These are phyloP conservation scores for Penicillium salamii DNA, from an alignment of 495 filamentous ascomycete genomes.

Conservation along the genomic window DNA sequence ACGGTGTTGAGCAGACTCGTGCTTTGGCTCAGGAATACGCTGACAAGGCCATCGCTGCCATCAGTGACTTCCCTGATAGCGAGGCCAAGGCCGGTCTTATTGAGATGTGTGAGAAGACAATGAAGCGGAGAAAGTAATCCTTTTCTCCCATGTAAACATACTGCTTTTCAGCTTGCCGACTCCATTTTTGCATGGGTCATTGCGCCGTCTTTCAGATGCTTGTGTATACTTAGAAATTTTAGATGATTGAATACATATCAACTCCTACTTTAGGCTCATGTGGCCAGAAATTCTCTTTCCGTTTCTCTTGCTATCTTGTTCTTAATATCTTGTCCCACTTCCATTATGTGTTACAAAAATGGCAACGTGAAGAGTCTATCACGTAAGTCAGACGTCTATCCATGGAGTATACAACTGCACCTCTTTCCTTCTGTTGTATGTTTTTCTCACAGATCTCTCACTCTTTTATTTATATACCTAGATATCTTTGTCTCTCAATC, in stretches of 20 bases:
- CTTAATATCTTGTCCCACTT: no score
- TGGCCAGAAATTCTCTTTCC: no score
- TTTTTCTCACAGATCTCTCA: no score
- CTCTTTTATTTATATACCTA: no score
- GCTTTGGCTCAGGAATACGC: slow-evolving; percentile 86
- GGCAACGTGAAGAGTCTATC: no score
- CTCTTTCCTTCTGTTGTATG: no score
- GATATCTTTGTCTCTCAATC: no score
- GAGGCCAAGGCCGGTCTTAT: slow-evolving; percentile 88
- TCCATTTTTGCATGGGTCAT: slow-evolving; percentile 4
- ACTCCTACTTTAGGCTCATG: no score
- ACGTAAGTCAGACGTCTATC: no score
- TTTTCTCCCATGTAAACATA: slow-evolving; percentile 26
- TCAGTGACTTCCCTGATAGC: slow-evolving; percentile 79
- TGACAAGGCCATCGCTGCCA: slow-evolving; percentile 79
- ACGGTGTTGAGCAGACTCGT: slow-evolving; percentile 87
- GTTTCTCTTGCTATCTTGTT: no score
- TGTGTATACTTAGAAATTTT: slow-evolving; percentile 24
- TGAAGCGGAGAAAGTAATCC: slow-evolving; percentile 78
- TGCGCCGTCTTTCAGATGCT: slow-evolving; percentile 11
- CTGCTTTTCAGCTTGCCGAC: slow-evolving; percentile 8
- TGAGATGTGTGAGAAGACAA: slow-evolving; percentile 89
- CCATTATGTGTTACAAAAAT: no score
- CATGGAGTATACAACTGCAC: no score
- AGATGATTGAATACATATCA: slow-evolving; percentile 10